A percentile compares a stretch with the other conserved stretches of the same genome.
phyloP scores from a whole-genome alignment of 2,329 filamentous ascomycete genomes.

The Trichoderma sp. region DNA sequence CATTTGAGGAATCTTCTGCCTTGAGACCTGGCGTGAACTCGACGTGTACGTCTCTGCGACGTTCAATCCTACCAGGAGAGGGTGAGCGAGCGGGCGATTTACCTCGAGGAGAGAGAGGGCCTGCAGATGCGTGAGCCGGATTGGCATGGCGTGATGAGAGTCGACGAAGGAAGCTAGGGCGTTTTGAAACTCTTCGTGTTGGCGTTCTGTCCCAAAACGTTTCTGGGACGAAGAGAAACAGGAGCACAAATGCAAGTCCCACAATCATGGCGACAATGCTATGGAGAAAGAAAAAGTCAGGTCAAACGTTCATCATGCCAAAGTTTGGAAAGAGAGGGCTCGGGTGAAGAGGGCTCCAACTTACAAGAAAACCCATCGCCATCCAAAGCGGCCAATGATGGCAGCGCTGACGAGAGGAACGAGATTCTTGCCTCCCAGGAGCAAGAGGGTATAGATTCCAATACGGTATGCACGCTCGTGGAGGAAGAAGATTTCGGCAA shows the following conservation, averaged over 20 bases:
- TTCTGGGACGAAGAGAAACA: constrained; percentile 91
- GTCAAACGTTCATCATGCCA: neutral
- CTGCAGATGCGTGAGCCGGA: constrained; percentile 14
- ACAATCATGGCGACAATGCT: constrained; percentile 82
- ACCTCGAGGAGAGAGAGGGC: constrained; percentile 3
- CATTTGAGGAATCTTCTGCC: neutral
- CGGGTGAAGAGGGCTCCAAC: constrained; percentile 24
- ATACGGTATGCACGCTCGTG: constrained; percentile 91
- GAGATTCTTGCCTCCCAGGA: constrained; percentile 89
- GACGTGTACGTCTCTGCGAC: constrained; percentile 32
- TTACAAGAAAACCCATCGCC: constrained; percentile 90
- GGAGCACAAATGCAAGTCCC: constrained; percentile 63
- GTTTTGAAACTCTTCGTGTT: constrained; percentile 36
- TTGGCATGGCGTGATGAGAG: constrained; percentile 43
- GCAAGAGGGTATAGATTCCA: constrained; percentile 85
- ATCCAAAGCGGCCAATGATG: constrained; percentile 72
- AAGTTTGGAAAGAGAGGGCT: neutral
- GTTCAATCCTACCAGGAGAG: constrained; percentile 23
- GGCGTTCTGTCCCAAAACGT: constrained; percentile 93
- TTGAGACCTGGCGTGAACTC: constrained; percentile 29
- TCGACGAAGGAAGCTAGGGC: constrained; percentile 47
- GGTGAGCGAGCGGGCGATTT: constrained; percentile 13
- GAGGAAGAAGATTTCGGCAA: constrained; percentile 94
- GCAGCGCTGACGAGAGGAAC: constrained; percentile 82
- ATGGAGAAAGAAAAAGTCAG: neutral